Percentiles rank a stretch among this genome's conserved stretches.
Conservation (phyloP, 208 protist genomes). For the Kentomonas sorsogonicus region DNA sequence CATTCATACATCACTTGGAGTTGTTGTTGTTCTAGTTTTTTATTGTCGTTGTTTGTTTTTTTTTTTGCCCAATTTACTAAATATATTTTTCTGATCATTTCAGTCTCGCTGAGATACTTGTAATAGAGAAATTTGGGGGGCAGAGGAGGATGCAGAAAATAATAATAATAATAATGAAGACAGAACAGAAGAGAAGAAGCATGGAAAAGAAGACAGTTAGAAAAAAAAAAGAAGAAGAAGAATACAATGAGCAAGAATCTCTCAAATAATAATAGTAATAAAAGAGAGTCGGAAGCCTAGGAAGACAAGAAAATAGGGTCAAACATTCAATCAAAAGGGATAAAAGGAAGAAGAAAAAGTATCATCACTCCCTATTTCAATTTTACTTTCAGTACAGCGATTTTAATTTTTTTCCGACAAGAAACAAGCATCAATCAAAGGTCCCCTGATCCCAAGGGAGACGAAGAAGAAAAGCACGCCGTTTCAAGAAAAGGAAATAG, state of each 20-base stretch:
- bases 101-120: too few relatives aligned
- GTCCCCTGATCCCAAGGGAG: too few relatives aligned
- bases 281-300: neutral
- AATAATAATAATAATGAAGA: slow-evolving; percentile 2
- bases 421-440: too few relatives aligned
- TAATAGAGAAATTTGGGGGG: too few relatives aligned
- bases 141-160: too few relatives aligned
- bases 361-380: slow-evolving; percentile 8
- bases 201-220: neutral
- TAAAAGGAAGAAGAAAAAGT: slow-evolving; percentile 7
- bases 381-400: too few relatives aligned
- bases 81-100: too few relatives aligned
- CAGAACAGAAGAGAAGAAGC: slow-evolving; percentile 11
- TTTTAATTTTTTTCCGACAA: too few relatives aligned
- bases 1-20: slow-evolving; percentile 6
- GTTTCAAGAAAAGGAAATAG: too few relatives aligned
- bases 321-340: slow-evolving; percentile 3
- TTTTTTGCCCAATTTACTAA: neutral
- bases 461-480: too few relatives aligned
- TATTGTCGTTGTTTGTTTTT: slow-evolving; percentile 3
- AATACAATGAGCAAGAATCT: too few relatives aligned
- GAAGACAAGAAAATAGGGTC: slow-evolving; percentile 6
- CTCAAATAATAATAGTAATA: too few relatives aligned
- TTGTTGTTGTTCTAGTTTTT: neutral
- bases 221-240: slow-evolving; percentile 8